Evolutionary conservation across 805 yeast species (phyloP).

Genomic region (Spathaspora hagerdaliae): DNA sequence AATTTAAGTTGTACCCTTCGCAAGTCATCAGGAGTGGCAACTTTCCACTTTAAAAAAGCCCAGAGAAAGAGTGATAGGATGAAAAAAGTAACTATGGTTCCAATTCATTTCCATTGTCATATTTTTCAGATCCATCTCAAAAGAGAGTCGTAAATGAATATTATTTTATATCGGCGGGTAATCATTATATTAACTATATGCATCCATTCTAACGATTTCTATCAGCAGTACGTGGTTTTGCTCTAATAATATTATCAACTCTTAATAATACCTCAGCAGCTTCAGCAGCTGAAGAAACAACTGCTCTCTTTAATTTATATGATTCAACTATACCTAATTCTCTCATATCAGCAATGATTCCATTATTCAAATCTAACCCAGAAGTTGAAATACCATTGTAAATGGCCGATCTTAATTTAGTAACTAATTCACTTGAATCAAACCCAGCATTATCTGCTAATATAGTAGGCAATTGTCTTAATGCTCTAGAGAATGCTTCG

Average conservation of each 20-base stretch:
- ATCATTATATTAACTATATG: too few relatives aligned
- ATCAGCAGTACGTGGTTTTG: constrained; percentile 96
- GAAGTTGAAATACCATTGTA: constrained; percentile 90
- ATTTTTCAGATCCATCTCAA: too few relatives aligned
- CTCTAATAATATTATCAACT: constrained; percentile 94
- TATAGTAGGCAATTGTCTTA: constrained; percentile 92
- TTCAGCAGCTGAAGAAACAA: constrained; percentile 93
- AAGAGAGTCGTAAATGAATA: too few relatives aligned
- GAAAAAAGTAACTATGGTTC: too few relatives aligned
- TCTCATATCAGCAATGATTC: constrained; percentile 89
- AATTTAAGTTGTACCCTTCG: too few relatives aligned
- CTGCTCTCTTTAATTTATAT: constrained; percentile 87
- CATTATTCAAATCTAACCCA: constrained; percentile 84
- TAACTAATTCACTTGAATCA: constrained; percentile 87
- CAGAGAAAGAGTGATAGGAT: too few relatives aligned
- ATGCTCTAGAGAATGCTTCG: constrained; percentile 90
- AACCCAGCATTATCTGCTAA: constrained; percentile 96
- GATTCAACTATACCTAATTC: constrained; percentile 91
- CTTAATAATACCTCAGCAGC: constrained; percentile 95
- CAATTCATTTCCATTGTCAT: too few relatives aligned
- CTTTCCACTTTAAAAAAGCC: too few relatives aligned
- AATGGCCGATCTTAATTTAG: constrained; percentile 84
- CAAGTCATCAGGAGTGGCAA: too few relatives aligned
- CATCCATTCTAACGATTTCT: constrained; percentile 44
- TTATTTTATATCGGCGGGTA: too few relatives aligned